Conservation (phyloP, 345 rosid genomes). For the Populus pruinosa region DNA sequence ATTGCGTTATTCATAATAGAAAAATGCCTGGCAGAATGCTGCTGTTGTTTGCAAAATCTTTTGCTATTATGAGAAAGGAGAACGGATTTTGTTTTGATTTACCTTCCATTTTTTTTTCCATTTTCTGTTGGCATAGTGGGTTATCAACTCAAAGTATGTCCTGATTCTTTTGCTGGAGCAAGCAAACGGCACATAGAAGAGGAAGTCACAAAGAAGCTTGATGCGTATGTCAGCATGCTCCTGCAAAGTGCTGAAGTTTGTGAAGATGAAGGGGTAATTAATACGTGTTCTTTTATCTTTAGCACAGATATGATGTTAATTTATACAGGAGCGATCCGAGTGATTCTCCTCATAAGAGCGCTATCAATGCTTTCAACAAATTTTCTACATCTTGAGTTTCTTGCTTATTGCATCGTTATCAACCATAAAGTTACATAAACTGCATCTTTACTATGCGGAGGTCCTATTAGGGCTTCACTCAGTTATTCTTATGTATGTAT, state of each 20-base stretch:
- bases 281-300: not conserved
- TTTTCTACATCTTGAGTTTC: no score
- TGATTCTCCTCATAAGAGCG: not conserved
- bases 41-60: not conserved
- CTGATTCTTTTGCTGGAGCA: slow-evolving; percentile 30
- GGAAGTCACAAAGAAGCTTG: slow-evolving; percentile 44
- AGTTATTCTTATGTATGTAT: no score
- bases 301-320: not conserved
- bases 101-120: not conserved
- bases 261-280: slow-evolving; percentile 45
- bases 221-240: slow-evolving; percentile 40
- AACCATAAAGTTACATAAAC: no score
- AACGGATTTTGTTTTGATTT: not conserved
- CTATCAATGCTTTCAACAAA: no score
- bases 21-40: not conserved
- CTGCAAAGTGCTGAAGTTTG: slow-evolving; percentile 39
- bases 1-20: not conserved
- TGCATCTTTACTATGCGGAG: no score
- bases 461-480: no score
- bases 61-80: not conserved
- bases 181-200: slow-evolving; percentile 46
- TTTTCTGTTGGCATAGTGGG: slow-evolving; percentile 47
- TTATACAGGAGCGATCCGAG: not conserved
- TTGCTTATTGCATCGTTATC: no score
- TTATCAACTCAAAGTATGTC: slow-evolving; percentile 32